Conservation (phyloP, 306 rosid genomes). For the Psophocarpus tetragonolobus region DNA sequence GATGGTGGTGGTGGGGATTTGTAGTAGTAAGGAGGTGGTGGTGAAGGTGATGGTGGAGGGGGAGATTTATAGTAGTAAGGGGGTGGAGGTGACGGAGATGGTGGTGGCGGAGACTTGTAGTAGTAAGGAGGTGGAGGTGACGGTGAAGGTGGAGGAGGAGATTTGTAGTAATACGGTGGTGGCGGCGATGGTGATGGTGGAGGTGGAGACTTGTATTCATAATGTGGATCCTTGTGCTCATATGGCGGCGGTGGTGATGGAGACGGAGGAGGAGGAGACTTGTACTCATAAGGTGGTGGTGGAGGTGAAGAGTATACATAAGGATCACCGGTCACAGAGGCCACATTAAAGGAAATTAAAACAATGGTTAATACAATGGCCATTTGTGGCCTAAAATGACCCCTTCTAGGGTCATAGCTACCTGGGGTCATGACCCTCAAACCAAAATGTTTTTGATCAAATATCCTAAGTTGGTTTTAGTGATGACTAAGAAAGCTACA, state of each 20-base stretch:
- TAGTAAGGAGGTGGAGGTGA: neutral
- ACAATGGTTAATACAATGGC: conserved; percentile 51
- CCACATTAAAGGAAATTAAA: conserved; percentile 52
- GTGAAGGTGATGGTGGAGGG: neutral
- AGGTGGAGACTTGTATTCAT: neutral
- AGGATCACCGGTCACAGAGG: conserved; percentile 45
- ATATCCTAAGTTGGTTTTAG: neutral
- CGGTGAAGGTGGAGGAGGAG: neutral
- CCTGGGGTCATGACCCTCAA: neutral
- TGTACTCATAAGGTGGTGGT: neutral
- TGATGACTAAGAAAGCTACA: neutral
- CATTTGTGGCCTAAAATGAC: conserved; percentile 41
- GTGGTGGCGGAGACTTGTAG: neutral
- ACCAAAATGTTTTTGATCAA: neutral
- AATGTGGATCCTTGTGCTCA: neutral
- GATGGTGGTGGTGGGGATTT: neutral
- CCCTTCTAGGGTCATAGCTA: conserved; percentile 49
- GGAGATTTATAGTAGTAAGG: neutral
- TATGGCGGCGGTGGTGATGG: neutral
- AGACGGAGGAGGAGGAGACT: neutral
- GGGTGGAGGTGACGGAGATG: neutral
- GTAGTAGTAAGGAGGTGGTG: neutral
- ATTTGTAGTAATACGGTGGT: neutral
- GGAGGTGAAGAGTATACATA: conserved; percentile 25
- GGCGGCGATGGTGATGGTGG: neutral